A percentile compares a stretch with the other conserved stretches of the same genome.
phyloP scores from a whole-genome alignment of 345 rosid species.

The Murraya koenigii region DNA sequence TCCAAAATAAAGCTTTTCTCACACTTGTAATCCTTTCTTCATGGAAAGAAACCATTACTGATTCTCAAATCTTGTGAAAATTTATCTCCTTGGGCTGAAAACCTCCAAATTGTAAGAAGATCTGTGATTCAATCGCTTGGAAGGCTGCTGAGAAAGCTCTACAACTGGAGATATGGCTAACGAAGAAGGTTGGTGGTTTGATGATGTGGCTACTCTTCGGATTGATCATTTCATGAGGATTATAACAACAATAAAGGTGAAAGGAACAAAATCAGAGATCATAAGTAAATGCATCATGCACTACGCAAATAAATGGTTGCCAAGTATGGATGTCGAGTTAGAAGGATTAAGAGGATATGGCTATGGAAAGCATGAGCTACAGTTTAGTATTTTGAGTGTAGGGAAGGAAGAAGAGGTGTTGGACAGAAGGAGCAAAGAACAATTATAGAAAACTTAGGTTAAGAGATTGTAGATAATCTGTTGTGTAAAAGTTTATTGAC shows the following conservation, averaged over 20 bases:
- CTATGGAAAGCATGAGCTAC: conserved; percentile 56
- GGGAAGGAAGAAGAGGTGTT: conserved; percentile 35
- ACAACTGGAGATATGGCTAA: conserved; percentile 25
- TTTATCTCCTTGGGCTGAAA: conserved; percentile 88
- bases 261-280: conserved; percentile 48
- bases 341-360: conserved; percentile 64
- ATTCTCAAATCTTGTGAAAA: conserved; percentile 65
- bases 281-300: conserved; percentile 58
- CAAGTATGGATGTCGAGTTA: conserved; percentile 44
- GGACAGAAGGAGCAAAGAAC: conserved; percentile 51
- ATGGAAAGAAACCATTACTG: conserved; percentile 75
- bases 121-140: conserved; percentile 78
- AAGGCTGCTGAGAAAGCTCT: conserved; percentile 50
- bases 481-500: too few relatives aligned
- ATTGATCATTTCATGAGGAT: conserved; percentile 78
- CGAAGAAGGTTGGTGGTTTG: conserved; percentile 44
- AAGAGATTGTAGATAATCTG: too few relatives aligned
- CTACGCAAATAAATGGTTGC: conserved; percentile 59
- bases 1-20: conserved; percentile 75
- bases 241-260: conserved; percentile 54
- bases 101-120: conserved; percentile 79
- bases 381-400: conserved; percentile 43
- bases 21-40: conserved; percentile 73
- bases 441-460: conserved; percentile 66
- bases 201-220: conserved; percentile 51